Evolutionary conservation across 192 early-diverging fungal species (phyloP), one percentile per base, ranked within the genome.

Genomic region (Helicostylum pulchrum): DNA sequence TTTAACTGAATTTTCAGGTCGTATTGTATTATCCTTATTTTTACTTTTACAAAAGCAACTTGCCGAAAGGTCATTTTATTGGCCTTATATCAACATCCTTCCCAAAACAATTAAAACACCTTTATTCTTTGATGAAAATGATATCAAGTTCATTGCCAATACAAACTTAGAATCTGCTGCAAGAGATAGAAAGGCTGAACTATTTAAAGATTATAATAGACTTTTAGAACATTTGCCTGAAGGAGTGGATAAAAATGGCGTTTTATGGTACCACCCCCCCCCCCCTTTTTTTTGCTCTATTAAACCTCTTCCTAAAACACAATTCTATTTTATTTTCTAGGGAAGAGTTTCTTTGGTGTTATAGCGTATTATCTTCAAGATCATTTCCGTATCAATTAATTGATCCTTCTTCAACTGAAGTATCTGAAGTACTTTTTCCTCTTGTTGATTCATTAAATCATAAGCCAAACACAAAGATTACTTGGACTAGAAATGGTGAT

Each of bases 371-470:
- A 2, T 77, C 81, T 0, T 87, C 87, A 19, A 75, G 87, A 52
- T 62, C 86, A 34, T 89, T 86, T 53, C 79, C 84, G 15, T 77
- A 83, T 50, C 74, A 61, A 15, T 66, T 89, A 55, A 70, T 89
- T 57, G 71, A 76, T 20, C 76, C 68, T 17, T 67, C 57, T 1
- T 44, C 46, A 52, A 72, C 71, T 0, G 73, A 57, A 11, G 56
- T 54, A 15, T 68, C 77, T 44, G 85, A 80, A 14, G 76, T 80
- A 17, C 56, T 89, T 30, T 71, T 89, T 49, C 87, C 87, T 1
- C 66, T 89, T 43, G 68, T 83, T 44, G 88, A 90, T 66, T 77
- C 83, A 49, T 56, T 88, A 68, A 90, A 90, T 57, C 88, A 90
- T 60, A 74, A 77, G 51, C 81, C 84, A 20, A 65, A 65, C 60